Conservation (phyloP, 306 rosid genomes). For the Cicer pinnatifidum region DNA sequence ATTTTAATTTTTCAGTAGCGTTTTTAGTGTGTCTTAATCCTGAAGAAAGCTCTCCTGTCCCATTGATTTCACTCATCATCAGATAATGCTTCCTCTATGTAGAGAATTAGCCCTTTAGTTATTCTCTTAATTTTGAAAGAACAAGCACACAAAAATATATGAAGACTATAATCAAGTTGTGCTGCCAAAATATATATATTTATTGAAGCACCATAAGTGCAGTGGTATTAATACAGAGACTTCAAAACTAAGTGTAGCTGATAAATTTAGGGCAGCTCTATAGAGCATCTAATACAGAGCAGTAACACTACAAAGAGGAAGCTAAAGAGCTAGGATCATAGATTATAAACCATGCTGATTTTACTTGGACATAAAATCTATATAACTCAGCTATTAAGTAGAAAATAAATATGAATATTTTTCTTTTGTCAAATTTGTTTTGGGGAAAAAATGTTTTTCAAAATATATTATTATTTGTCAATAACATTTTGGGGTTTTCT, state of each 20-base stretch:
- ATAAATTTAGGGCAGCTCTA: neutral
- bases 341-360: too few relatives aligned
- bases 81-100: conserved; percentile 7
- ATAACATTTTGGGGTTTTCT: too few relatives aligned
- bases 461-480: too few relatives aligned
- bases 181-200: neutral
- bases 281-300: neutral
- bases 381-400: too few relatives aligned
- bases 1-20: conserved; percentile 10
- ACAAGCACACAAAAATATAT: neutral
- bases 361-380: too few relatives aligned
- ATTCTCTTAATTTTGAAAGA: neutral
- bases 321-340: neutral
- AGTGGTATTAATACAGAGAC: neutral
- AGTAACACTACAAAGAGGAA: neutral
- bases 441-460: too few relatives aligned
- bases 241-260: neutral
- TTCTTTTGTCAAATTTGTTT: too few relatives aligned
- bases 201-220: neutral
- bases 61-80: neutral
- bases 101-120: neutral
- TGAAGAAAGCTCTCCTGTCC: neutral
- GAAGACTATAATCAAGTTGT: neutral
- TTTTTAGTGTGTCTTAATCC: neutral
- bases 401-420: too few relatives aligned